A percentile compares a stretch with the other conserved stretches of the same genome.
Conservation (phyloP, 768 basidiomycete genomes). For the Pisolithus marmoratus region DNA sequence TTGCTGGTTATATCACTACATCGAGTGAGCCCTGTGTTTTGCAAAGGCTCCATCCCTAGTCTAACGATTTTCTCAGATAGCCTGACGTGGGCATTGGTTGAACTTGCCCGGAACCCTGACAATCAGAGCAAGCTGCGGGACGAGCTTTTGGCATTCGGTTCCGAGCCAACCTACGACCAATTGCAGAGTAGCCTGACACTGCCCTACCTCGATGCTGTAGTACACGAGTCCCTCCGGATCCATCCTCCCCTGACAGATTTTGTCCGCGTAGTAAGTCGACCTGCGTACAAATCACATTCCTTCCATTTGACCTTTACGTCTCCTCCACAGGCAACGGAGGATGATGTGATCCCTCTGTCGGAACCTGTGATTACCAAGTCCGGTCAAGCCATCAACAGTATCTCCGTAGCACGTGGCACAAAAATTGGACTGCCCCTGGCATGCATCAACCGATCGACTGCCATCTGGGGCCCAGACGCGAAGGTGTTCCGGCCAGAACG, state of each 20-base stretch:
- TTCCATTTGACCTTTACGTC: neutral
- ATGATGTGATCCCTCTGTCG: slow-evolving; percentile 35
- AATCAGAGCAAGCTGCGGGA: slow-evolving; percentile 16
- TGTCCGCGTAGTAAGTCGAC: slow-evolving; percentile 23
- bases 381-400: slow-evolving; percentile 24
- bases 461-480: slow-evolving; percentile 24
- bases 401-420: slow-evolving; percentile 36
- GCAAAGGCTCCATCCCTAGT: neutral
- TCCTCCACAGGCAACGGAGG: slow-evolving; percentile 27
- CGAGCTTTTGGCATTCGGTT: slow-evolving; percentile 6
- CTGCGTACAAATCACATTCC: no score
- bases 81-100: slow-evolving; percentile 22
- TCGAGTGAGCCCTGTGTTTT: slow-evolving; percentile 8
- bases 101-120: slow-evolving; percentile 22
- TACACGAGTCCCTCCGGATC: slow-evolving; percentile 24
- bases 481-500: slow-evolving; percentile 18
- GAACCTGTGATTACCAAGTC: slow-evolving; percentile 23
- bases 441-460: slow-evolving; percentile 4
- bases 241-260: slow-evolving; percentile 30
- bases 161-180: slow-evolving; percentile 37
- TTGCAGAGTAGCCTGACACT: slow-evolving; percentile 23
- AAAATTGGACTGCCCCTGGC: slow-evolving; percentile 21
- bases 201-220: slow-evolving; percentile 34
- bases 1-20: slow-evolving; percentile 14
- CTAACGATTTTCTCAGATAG: slow-evolving; percentile 14